Evolutionary conservation across 192 early-diverging fungal species (phyloP), one percentile per base, ranked within the genome.

Genomic region (Gonapodya sp.): DNA sequence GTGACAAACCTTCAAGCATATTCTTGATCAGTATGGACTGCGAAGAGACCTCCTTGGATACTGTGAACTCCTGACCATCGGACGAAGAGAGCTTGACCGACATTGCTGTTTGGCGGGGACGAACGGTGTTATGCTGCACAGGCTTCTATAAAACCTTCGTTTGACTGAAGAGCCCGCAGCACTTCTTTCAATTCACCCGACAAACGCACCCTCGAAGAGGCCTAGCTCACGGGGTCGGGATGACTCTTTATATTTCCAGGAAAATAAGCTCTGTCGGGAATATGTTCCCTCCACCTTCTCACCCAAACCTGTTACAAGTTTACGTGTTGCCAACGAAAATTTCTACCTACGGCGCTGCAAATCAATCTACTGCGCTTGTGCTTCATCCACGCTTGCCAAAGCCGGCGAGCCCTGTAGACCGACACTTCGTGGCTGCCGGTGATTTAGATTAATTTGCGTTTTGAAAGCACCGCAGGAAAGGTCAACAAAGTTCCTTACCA

Each of bases 11-110:
- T n/a, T 93, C 93, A 34, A 95, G 85, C 91, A 95, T 88, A 85
- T 94, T 94, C 82, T 91, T 93, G 85, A 96, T 92, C 78, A 95
- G 86, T 31, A 90, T 85, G 73, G 93, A 94, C 83, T 92, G 92
- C 80, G 88, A 85, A n/a, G 92, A 92, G 1, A 94, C 90, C 46
- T 87, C 87, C 84, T 88, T 87, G 35, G 89, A 87, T 36, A 94
- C 91, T 36, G 82, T 85, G 73, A 93, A 93, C 64, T 89, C 83
- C 46, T 88, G 83, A 31, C 84, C 84, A 82, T 94, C 93, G 1
- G 91, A 93, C 34, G 91, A 92, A 79, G 87, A 82, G 73, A 94
- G 89, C 34, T 85, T 91, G 36, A 92, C 84, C 18, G 75, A 77
- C 46, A 64, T 64, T 8, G 8, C 24, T 64, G 46, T 8, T 16